A percentile compares a stretch with the other conserved stretches of the same genome.
phyloP scores from a whole-genome alignment of 225 moss, liverwort and hornwort genomes.

The Climacium dendroides region DNA sequence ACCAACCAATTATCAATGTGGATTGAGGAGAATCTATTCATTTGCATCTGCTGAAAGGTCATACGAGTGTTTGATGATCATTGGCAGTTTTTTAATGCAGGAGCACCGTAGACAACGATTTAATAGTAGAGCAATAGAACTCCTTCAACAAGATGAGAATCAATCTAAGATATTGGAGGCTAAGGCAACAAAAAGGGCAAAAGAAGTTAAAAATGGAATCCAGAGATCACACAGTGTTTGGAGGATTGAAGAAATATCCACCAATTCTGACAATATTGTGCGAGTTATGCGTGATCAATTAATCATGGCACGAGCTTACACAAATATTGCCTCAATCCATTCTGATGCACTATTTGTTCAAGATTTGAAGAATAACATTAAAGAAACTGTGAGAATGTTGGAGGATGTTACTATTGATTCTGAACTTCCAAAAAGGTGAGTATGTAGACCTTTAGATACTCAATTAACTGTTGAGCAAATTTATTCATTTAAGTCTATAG shows the following conservation, averaged over 20 bases:
- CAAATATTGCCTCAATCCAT: slow-evolving; percentile 6
- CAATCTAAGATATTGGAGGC: slow-evolving; percentile 28
- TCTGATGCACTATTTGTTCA: slow-evolving; percentile 10
- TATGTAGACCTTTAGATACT: neutral
- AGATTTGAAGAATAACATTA: slow-evolving; percentile 27
- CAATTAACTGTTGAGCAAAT: neutral
- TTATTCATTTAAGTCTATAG: neutral
- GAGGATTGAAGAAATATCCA: slow-evolving; percentile 23
- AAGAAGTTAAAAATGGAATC: slow-evolving; percentile 25
- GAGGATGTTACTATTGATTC: slow-evolving; percentile 21
- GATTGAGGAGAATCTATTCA: neutral
- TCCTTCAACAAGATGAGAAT: slow-evolving; percentile 41
- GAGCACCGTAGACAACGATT: slow-evolving; percentile 41
- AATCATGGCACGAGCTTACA: slow-evolving; percentile 25
- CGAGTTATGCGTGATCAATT: slow-evolving; percentile 27
- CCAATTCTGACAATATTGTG: slow-evolving; percentile 33
- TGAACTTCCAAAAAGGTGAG: slow-evolving; percentile 30
- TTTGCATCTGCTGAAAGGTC: neutral
- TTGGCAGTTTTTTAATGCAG: slow-evolving; percentile 6
- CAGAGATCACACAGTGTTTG: slow-evolving; percentile 39
- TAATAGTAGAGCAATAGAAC: slow-evolving; percentile 47
- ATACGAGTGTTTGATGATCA: neutral
- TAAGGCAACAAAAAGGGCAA: slow-evolving; percentile 28
- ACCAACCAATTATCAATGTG: neutral
- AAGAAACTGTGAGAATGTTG: slow-evolving; percentile 18